Evolutionary conservation across 2,329 filamentous ascomycete species (phyloP), one percentile per base, ranked within the genome.

Genomic region (Exophiala mesophila): DNA sequence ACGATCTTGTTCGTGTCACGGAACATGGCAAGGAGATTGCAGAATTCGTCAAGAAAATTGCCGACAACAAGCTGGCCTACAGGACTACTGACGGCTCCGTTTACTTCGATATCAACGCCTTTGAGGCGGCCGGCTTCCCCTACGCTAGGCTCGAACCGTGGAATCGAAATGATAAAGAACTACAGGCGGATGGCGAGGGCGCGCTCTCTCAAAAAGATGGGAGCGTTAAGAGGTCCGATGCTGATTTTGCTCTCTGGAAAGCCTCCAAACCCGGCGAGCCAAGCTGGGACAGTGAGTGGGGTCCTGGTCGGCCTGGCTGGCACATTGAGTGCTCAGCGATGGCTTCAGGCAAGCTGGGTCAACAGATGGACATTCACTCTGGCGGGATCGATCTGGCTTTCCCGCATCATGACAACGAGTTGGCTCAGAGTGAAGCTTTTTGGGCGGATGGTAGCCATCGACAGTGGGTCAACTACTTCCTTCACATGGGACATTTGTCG

Each of bases 321-420:
- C 90, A 96, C 60, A 96, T 96, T 58, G 89, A 96, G 68, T 96
- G 90, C 78, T 89, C 84, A 1, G 88, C 88, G 12, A 96, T 97
- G 90, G 88, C 89, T 0, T 90, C 85, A 2, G 86, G 89, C 51
- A 77, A 88, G n/a, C 70, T 97, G 1, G 89, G 89, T 4, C 74
- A 80, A 19, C 76, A 82, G 48, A 88, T 97, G 72, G 90, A 97
- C 62, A 86, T 96, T 40, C 90, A 96, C 64, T 94, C 87, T 16
- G 89, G 90, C 19, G 90, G 90, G 44, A 84, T 95, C 47, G 90
- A 97, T 63, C 74, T 97, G 39, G 82, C 83, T 0, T 95, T 95
- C 63, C 88, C 89, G 0, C 89, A 95, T 62, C 89, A 89, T 64
- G 89, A 92, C 63, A 96, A 95, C 56, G 90, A 95, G 63, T 68